Percentiles rank a stretch among this genome's conserved stretches.
These are phyloP conservation scores for Candida ponderosae DNA, from an alignment of 805 yeast species.

Conservation along the genomic window DNA sequence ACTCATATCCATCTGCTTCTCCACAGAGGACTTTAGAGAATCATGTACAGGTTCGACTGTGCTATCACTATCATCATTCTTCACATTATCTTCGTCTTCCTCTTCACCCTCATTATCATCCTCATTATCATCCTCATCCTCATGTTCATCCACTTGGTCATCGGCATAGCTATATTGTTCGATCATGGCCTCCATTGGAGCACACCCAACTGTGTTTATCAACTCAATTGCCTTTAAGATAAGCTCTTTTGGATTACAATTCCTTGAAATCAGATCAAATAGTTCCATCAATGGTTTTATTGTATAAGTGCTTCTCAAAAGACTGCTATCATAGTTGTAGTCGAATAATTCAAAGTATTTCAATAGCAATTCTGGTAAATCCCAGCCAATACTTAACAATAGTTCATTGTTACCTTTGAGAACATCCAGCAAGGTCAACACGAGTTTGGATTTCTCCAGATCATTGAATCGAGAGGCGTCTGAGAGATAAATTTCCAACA, in stretches of 20 bases:
- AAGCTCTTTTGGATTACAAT: constrained; percentile 79
- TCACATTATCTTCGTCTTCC: constrained; percentile 3
- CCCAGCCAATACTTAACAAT: constrained; percentile 80
- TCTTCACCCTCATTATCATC: constrained; percentile 14
- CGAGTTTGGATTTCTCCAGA: constrained; percentile 42
- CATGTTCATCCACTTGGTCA: neutral
- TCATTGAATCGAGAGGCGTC: constrained; percentile 37
- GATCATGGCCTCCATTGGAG: neutral
- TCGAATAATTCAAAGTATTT: constrained; percentile 36
- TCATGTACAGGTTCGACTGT: constrained; percentile 5
- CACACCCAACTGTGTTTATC: constrained; percentile 30
- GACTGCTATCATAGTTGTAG: constrained; percentile 34
- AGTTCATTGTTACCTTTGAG: constrained; percentile 40
- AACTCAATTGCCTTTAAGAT: constrained; percentile 66
- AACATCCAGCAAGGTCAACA: constrained; percentile 36
- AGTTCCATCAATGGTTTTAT: constrained; percentile 29
- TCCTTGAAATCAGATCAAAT: constrained; percentile 54
- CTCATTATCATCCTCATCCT: constrained; percentile 4
- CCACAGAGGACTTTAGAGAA: too few species aligned
- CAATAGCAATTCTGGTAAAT: constrained; percentile 64
- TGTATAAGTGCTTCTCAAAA: constrained; percentile 15
- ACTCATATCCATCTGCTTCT: too few species aligned
- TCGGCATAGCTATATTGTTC: constrained; percentile 1
- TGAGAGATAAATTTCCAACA: constrained; percentile 53
- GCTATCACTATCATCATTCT: constrained; percentile 1